A percentile compares a stretch with the other conserved stretches of the same genome.
Evolutionary conservation across 768 basidiomycete genomes (phyloP).

Genomic region (Crucibulum laeve): DNA sequence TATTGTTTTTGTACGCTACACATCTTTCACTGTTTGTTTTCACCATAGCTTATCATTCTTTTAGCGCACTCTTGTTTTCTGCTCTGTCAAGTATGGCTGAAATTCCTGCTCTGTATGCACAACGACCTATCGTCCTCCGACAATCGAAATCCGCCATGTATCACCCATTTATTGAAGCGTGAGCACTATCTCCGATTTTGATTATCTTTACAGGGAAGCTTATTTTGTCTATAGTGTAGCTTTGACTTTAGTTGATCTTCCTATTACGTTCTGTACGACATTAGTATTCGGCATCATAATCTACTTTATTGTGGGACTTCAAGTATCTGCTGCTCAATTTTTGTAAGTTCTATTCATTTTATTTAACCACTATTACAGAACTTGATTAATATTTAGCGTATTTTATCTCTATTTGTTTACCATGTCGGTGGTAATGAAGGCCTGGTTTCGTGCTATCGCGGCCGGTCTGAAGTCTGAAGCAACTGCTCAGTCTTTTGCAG

Average conservation of each 20-base stretch:
- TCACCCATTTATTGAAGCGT: conserved; percentile 33
- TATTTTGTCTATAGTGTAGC: conserved; percentile 28
- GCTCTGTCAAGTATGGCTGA: conserved; percentile 63
- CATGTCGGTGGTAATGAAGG: conserved; percentile 65
- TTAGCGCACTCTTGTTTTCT: conserved; percentile 50
- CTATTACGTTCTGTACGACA: conserved; percentile 46
- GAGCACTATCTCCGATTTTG: conserved; percentile 22
- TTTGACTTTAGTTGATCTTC: conserved; percentile 57
- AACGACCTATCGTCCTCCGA: conserved; percentile 55
- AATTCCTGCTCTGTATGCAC: conserved; percentile 57
- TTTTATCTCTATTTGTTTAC: conserved; percentile 56
- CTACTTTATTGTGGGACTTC: conserved; percentile 61
- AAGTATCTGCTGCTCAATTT: conserved; percentile 53
- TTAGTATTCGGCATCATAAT: conserved; percentile 43
- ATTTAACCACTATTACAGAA: conserved; percentile 1
- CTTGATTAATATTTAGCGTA: conserved; percentile 29
- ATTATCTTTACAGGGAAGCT: background rate
- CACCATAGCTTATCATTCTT: background rate
- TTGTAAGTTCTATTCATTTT: conserved; percentile 41
- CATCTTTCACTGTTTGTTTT: background rate
- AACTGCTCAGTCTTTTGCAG: conserved; percentile 56
- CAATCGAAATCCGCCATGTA: conserved; percentile 55
- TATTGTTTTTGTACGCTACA: conserved; percentile 69
- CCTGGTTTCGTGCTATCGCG: conserved; percentile 68
- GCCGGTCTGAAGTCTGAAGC: conserved; percentile 56